Conservation (phyloP, 805 yeast genomes). For the Isabelozyma gotoi region DNA sequence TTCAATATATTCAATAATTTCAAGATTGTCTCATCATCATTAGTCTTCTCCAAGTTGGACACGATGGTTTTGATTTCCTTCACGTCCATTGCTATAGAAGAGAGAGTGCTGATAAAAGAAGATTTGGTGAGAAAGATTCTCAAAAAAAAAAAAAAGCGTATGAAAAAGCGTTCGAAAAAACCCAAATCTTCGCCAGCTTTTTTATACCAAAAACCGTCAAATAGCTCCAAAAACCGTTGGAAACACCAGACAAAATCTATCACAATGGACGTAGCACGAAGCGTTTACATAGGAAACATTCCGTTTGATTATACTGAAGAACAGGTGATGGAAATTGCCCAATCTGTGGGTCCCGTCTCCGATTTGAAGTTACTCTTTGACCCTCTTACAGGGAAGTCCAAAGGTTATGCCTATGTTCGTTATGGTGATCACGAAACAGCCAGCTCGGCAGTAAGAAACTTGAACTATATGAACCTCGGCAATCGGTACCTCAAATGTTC, state of each 20-base stretch:
- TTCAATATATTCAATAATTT: constrained; percentile 66
- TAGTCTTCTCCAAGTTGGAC: constrained; percentile 68
- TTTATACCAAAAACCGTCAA: too few relatives aligned
- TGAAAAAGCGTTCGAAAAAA: not conserved
- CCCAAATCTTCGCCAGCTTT: too few relatives aligned
- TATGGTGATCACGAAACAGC: constrained; percentile 85
- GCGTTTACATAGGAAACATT: constrained; percentile 77
- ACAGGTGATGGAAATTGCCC: constrained; percentile 82
- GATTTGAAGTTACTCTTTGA: constrained; percentile 78
- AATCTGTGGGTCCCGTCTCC: constrained; percentile 84
- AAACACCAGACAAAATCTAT: too few relatives aligned
- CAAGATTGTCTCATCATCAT: constrained; percentile 59
- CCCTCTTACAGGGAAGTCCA: constrained; percentile 84
- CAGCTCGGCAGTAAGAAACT: constrained; percentile 83
- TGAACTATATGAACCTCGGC: constrained; percentile 77
- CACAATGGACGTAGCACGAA: constrained; percentile 8
- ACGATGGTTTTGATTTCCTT: constrained; percentile 71
- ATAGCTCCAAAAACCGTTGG: too few relatives aligned
- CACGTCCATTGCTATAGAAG: constrained; percentile 51
- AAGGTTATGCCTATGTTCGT: constrained; percentile 86
- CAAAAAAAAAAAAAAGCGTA: not conserved
- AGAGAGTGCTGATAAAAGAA: not conserved
- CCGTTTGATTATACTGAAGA: constrained; percentile 95
- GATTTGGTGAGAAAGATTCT: not conserved
- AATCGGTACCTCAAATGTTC: constrained; percentile 72